phyloP scores from a whole-genome alignment of 2,329 filamentous ascomycete species.

The Calonectria naviculata region DNA sequence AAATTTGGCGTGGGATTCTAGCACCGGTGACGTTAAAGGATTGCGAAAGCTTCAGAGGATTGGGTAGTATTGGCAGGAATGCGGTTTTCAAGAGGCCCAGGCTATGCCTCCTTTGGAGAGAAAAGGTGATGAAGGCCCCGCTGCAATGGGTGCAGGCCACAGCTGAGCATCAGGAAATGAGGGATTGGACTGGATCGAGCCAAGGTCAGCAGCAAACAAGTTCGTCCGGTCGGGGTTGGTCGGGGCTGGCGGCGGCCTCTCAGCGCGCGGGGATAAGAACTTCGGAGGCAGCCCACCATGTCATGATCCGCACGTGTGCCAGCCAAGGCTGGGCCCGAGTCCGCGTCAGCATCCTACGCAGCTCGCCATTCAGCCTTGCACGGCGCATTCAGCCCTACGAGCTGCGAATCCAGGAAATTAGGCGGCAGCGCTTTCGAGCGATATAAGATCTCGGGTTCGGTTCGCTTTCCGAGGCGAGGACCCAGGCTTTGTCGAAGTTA shows the following conservation, averaged over 20 bases:
- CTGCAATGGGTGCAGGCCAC: too few species aligned
- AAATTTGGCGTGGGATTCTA: too few species aligned
- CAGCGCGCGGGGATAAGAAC: slow-evolving; percentile 4
- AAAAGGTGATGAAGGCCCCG: neutral
- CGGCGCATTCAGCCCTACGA: slow-evolving; percentile 26
- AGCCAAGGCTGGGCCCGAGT: slow-evolving; percentile 4
- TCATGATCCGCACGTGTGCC: slow-evolving; percentile 9
- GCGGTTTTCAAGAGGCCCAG: too few species aligned
- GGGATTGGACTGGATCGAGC: neutral
- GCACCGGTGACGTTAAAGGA: too few species aligned
- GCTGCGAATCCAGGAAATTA: too few species aligned
- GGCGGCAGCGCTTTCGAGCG: neutral
- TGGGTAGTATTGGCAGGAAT: too few species aligned
- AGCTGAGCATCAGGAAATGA: neutral
- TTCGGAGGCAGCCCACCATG: slow-evolving; percentile 20
- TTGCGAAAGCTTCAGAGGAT: too few species aligned
- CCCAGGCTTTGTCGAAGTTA: neutral
- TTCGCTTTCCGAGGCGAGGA: neutral
- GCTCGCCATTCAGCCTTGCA: slow-evolving; percentile 25
- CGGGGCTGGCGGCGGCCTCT: neutral
- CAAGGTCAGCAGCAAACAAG: neutral
- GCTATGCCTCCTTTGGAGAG: too few species aligned
- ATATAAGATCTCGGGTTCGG: slow-evolving; percentile 15
- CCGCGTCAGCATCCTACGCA: slow-evolving; percentile 33
- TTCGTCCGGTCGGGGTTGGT: neutral